These are phyloP conservation scores for Spatholobus suberectus DNA, from an alignment of 306 rosid species.

Conservation along the genomic window DNA sequence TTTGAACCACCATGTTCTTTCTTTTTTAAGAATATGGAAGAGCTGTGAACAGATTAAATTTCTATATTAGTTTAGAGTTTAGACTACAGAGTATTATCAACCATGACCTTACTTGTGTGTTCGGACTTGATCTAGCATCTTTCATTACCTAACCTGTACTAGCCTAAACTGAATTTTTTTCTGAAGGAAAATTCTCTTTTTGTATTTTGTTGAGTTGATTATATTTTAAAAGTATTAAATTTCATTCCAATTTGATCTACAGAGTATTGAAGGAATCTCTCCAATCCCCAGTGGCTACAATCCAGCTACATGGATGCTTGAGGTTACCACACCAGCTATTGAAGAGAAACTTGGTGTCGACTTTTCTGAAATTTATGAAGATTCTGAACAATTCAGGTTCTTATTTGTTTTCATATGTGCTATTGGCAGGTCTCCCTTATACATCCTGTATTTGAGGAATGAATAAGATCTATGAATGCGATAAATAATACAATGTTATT, in stretches of 20 bases:
- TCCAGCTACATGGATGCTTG: slow-evolving; percentile 98
- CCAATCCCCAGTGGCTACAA: slow-evolving; percentile 71
- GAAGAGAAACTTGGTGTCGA: slow-evolving; percentile 67
- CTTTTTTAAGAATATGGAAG: not conserved
- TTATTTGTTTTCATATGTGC: not conserved
- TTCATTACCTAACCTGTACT: not conserved
- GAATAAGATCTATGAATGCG: not conserved
- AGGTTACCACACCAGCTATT: slow-evolving; percentile 71
- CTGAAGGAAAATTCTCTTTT: not conserved
- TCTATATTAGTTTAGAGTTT: not conserved
- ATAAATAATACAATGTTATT: not conserved
- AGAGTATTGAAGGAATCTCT: slow-evolving; percentile 60
- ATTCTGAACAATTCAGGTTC: slow-evolving; percentile 72
- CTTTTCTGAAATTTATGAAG: slow-evolving; percentile 57
- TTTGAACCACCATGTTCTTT: not conserved
- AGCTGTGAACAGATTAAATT: not conserved
- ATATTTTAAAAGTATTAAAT: not conserved
- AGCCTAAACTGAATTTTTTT: not conserved
- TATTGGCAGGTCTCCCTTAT: not conserved
- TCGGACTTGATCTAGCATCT: not conserved
- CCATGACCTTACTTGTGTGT: not conserved
- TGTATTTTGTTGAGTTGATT: not conserved
- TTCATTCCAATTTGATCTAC: slow-evolving; percentile 37
- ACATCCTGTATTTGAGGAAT: not conserved
- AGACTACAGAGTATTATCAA: not conserved